Evolutionary conservation across 208 protist genomes (phyloP).

Genomic region (Histomonas meleagridis): DNA sequence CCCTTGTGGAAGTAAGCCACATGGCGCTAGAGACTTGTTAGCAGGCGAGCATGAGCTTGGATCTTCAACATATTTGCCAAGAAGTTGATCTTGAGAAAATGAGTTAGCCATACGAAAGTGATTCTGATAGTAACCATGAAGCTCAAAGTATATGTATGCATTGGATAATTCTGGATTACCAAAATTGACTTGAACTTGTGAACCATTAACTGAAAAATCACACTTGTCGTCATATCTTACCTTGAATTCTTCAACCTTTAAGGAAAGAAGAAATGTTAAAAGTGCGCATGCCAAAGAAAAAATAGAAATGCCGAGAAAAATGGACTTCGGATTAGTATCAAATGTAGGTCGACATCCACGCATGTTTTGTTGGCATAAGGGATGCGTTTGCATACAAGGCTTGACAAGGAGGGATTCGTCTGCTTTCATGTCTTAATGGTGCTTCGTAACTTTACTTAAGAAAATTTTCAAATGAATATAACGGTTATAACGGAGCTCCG

Average conservation of each 20-base stretch:
- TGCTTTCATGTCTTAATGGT: too few species aligned
- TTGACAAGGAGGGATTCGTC: too few species aligned
- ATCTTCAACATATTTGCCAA: neutral
- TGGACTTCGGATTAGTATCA: neutral
- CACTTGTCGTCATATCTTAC: neutral
- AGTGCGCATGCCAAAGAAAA: neutral
- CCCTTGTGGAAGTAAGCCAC: neutral
- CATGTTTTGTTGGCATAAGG: neutral
- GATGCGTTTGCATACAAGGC: neutral
- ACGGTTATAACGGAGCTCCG: too few species aligned
- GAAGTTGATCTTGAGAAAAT: neutral
- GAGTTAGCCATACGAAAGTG: neutral
- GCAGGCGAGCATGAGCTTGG: neutral
- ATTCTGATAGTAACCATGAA: neutral
- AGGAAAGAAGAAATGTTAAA: neutral
- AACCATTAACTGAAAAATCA: neutral
- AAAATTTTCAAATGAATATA: too few species aligned
- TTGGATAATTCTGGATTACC: neutral
- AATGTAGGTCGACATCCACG: neutral
- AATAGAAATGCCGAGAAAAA: neutral
- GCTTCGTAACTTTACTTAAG: too few species aligned
- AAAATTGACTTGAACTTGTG: neutral
- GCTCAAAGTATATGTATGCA: neutral
- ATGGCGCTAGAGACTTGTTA: neutral
- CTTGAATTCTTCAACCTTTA: neutral